Conservation (phyloP, 176 grass and related monocot species). For the Oryza officinalis region DNA sequence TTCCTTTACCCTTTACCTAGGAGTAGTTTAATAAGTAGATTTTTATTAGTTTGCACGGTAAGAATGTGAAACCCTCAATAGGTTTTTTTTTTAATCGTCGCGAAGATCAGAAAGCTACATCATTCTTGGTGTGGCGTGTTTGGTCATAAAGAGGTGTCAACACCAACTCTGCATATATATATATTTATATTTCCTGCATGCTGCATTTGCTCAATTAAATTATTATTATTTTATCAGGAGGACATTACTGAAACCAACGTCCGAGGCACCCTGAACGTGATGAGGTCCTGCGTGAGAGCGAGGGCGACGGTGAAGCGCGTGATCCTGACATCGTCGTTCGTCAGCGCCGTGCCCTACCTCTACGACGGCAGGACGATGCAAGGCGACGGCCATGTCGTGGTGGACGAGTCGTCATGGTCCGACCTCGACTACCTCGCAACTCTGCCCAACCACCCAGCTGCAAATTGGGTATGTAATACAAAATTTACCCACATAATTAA, state of each 20-base stretch:
- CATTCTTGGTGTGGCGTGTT: too few species aligned
- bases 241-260: slow-evolving; percentile 52
- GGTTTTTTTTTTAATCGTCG: too few species aligned
- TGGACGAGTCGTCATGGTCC: slow-evolving; percentile 65
- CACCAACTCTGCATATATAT: too few species aligned
- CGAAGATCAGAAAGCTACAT: too few species aligned
- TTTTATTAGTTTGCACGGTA: too few species aligned
- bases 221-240: slow-evolving; percentile 7
- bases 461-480: neutral
- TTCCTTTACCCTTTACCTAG: too few species aligned
- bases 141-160: too few species aligned
- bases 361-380: neutral
- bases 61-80: too few species aligned
- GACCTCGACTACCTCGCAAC: slow-evolving; percentile 39
- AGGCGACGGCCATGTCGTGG: slow-evolving; percentile 38
- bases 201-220: too few species aligned
- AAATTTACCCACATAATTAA: too few species aligned
- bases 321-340: slow-evolving; percentile 41
- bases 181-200: too few species aligned
- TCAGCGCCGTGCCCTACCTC: neutral
- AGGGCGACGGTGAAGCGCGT: slow-evolving; percentile 50
- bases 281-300: slow-evolving; percentile 11
- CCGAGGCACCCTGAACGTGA: slow-evolving; percentile 44
- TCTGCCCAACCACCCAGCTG: neutral
- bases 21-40: too few species aligned